phyloP scores from a whole-genome alignment of 2,329 filamentous ascomycete genomes.

The Trichoderma afroharzianum region DNA sequence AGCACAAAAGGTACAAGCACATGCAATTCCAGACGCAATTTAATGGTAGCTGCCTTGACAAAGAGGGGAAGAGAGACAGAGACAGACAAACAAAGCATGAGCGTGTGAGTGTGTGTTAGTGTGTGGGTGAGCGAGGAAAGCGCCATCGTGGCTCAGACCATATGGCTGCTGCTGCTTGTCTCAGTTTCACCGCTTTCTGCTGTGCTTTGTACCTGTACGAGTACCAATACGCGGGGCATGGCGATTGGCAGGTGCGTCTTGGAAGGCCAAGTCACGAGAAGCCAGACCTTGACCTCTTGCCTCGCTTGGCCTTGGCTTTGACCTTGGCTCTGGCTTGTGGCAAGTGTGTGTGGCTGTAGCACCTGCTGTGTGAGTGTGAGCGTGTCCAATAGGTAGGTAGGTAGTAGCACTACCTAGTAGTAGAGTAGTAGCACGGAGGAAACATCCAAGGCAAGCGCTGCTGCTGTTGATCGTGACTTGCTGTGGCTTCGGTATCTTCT shows the following conservation, averaged over 20 bases:
- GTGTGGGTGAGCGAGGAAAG: not conserved
- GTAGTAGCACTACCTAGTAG: not conserved
- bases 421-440: not conserved
- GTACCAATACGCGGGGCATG: not conserved
- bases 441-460: not conserved
- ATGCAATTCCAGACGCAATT: not conserved
- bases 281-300: not conserved
- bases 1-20: not conserved
- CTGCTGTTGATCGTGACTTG: not conserved
- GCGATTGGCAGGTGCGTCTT: not conserved
- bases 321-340: not conserved
- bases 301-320: not conserved
- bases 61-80: not conserved
- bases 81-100: not conserved
- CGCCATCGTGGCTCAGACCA: constrained; percentile 3
- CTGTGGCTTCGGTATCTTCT: not conserved
- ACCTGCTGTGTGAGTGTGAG: not conserved
- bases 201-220: not conserved
- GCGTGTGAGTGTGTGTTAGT: not conserved
- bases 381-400: too few species aligned
- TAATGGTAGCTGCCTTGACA: not conserved
- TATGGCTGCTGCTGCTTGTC: not conserved
- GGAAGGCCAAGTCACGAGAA: not conserved
- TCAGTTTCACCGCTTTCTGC: constrained; percentile 10
- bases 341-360: not conserved